A percentile compares a stretch with the other conserved stretches of the same genome.
These are phyloP conservation scores for Peniophora sp. DNA, from an alignment of 1,284 basidiomycete genomes.

Conservation along the genomic window DNA sequence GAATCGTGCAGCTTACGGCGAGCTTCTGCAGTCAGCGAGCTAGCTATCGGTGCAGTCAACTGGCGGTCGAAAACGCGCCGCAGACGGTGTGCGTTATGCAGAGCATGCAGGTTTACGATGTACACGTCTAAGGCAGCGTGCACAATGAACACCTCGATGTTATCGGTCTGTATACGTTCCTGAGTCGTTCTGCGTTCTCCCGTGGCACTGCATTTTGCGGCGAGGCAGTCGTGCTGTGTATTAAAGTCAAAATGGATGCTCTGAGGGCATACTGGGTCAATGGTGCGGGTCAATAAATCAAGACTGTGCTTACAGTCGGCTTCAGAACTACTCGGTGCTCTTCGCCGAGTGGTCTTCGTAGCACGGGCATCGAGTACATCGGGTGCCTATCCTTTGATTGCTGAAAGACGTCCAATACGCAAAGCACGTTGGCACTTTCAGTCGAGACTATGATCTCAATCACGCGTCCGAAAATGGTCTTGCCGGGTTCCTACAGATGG, in stretches of 20 bases:
- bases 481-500: no score
- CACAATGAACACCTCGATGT: slow-evolving; percentile 13
- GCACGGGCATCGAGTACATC: slow-evolving; percentile 5
- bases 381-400: slow-evolving; percentile 1
- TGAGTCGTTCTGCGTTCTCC: slow-evolving; percentile 17
- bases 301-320: neutral
- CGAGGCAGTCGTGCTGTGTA: slow-evolving; percentile 17
- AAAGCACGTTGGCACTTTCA: neutral
- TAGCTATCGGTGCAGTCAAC: slow-evolving; percentile 31
- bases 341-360: slow-evolving; percentile 5
- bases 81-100: slow-evolving; percentile 25
- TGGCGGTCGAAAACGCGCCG: slow-evolving; percentile 26
- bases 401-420: slow-evolving; percentile 2
- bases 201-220: slow-evolving; percentile 9
- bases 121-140: slow-evolving; percentile 15
- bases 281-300: neutral
- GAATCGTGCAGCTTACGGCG: neutral
- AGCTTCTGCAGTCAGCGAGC: neutral
- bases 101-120: slow-evolving; percentile 24
- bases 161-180: slow-evolving; percentile 18
- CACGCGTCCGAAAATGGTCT: slow-evolving; percentile 2
- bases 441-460: slow-evolving; percentile 1
- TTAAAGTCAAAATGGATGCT: slow-evolving; percentile 13
- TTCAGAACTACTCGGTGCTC: slow-evolving; percentile 3
- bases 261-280: slow-evolving; percentile 8